A percentile compares a stretch with the other conserved stretches of the same genome.
phyloP scores from a whole-genome alignment of 345 rosid genomes.

The Dipteronia sinensis region DNA sequence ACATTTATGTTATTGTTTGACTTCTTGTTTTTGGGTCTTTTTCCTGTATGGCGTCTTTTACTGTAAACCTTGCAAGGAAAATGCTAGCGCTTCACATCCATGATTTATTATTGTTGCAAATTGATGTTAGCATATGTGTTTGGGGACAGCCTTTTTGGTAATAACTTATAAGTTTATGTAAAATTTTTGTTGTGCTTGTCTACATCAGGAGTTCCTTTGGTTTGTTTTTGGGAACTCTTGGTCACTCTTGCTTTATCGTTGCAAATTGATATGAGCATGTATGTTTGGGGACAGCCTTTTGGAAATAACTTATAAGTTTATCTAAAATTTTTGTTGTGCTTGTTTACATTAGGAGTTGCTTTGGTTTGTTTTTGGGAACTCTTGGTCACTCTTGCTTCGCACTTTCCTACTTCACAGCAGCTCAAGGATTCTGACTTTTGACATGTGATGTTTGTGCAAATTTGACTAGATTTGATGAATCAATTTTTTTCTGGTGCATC shows the following conservation, averaged over 20 bases:
- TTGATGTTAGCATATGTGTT: background rate
- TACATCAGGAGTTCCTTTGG: background rate
- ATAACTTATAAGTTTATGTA: background rate
- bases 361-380: background rate
- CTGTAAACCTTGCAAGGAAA: background rate
- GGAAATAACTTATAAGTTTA: background rate
- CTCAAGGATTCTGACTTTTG: slow-evolving; percentile 5
- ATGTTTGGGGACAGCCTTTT: background rate
- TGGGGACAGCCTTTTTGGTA: background rate
- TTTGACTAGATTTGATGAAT: background rate
- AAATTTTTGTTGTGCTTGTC: background rate
- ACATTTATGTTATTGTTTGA: too few species aligned
- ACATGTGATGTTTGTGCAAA: background rate
- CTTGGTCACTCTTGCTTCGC: background rate
- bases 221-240: slow-evolving; percentile 12
- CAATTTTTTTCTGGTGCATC: background rate
- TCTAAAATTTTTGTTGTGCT: background rate
- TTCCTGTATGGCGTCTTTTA: background rate
- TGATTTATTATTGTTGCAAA: background rate
- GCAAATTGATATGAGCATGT: too few species aligned
- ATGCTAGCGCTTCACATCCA: too few species aligned
- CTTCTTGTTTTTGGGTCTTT: background rate
- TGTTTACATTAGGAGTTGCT: background rate
- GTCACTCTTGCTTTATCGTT: background rate
- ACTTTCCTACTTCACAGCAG: background rate